phyloP scores from a whole-genome alignment of 2,329 filamentous ascomycete species.

The Alternaria infectoria region DNA sequence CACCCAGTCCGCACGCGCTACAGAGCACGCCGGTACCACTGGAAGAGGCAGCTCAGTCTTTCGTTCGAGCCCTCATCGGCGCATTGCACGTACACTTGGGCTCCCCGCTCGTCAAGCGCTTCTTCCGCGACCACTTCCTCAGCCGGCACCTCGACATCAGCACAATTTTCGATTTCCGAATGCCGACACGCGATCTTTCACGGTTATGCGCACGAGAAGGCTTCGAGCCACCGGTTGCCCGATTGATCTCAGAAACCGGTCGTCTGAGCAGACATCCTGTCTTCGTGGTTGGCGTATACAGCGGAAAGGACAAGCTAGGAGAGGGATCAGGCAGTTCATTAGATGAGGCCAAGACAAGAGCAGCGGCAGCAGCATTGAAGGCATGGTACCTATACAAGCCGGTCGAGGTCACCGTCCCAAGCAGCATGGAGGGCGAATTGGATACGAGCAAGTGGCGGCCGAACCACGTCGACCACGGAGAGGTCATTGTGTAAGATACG shows the following conservation, averaged over 20 bases:
- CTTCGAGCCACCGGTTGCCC: slow-evolving; percentile 85
- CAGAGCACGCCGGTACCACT: slow-evolving; percentile 43
- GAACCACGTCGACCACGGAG: slow-evolving; percentile 64
- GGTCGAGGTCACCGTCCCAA: slow-evolving; percentile 58
- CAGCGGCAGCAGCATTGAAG: slow-evolving; percentile 85
- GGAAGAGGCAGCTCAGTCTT: slow-evolving; percentile 71
- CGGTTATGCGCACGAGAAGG: slow-evolving; percentile 86
- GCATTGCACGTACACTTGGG: slow-evolving; percentile 87
- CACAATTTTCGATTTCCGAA: slow-evolving; percentile 80
- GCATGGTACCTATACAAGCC: slow-evolving; percentile 97
- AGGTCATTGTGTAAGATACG: slow-evolving; percentile 56
- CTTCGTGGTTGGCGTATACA: slow-evolving; percentile 92
- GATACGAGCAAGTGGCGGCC: slow-evolving; percentile 57
- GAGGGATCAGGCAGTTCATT: slow-evolving; percentile 84
- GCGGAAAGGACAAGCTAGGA: slow-evolving; percentile 86
- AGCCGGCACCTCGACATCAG: slow-evolving; percentile 78
- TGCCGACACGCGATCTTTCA: slow-evolving; percentile 82
- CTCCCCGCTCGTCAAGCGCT: slow-evolving; percentile 76
- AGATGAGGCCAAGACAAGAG: slow-evolving; percentile 76
- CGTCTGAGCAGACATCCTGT: slow-evolving; percentile 84
- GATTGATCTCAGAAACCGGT: slow-evolving; percentile 90
- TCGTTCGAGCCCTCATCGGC: slow-evolving; percentile 83
- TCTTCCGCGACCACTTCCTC: slow-evolving; percentile 84
- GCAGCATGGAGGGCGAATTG: slow-evolving; percentile 51
- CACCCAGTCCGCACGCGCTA: slow-evolving; percentile 31